These are phyloP conservation scores for Apophysomyces elegans DNA, from an alignment of 371 early-diverging fungal species.

Conservation along the genomic window DNA sequence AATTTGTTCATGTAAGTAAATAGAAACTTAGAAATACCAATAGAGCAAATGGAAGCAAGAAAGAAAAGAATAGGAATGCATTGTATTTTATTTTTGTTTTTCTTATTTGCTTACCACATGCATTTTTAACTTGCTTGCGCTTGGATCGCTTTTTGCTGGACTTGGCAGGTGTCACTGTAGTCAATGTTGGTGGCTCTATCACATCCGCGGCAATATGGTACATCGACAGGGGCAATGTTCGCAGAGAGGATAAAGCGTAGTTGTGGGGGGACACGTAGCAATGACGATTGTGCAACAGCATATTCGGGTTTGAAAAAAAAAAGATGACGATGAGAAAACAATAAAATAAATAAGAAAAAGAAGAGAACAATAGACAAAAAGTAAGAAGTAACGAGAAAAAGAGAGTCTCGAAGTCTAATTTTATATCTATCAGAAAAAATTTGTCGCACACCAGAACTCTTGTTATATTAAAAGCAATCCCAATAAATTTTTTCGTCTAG, in stretches of 20 bases:
- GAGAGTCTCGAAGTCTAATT: constrained; percentile 7
- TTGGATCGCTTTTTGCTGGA: constrained; percentile 10
- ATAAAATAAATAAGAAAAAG: too few relatives aligned
- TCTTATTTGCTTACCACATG: constrained; percentile 15
- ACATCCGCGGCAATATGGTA: constrained; percentile 10
- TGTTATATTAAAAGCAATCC: neutral
- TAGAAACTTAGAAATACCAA: too few relatives aligned
- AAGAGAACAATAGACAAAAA: too few relatives aligned
- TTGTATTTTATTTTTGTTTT: neutral
- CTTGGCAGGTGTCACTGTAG: constrained; percentile 6
- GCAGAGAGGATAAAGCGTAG: constrained; percentile 8
- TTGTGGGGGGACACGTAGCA: constrained; percentile 11
- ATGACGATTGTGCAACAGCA: neutral
- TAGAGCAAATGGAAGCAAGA: neutral
- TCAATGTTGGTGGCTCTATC: neutral
- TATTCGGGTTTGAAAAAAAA: neutral
- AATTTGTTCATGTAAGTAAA: too few relatives aligned
- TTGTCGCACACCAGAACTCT: constrained; percentile 13
- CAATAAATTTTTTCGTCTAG: too few relatives aligned
- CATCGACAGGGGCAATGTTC: constrained; percentile 5
- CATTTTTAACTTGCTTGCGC: constrained; percentile 21
- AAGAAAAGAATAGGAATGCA: constrained; percentile 6
- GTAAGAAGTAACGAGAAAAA: too few relatives aligned
- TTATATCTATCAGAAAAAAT: constrained; percentile 14
- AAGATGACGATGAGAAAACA: neutral